A percentile compares a stretch with the other conserved stretches of the same genome.
phyloP scores from a whole-genome alignment of 352 stramenopile species.

The Globisporangium rhizosaccharum region DNA sequence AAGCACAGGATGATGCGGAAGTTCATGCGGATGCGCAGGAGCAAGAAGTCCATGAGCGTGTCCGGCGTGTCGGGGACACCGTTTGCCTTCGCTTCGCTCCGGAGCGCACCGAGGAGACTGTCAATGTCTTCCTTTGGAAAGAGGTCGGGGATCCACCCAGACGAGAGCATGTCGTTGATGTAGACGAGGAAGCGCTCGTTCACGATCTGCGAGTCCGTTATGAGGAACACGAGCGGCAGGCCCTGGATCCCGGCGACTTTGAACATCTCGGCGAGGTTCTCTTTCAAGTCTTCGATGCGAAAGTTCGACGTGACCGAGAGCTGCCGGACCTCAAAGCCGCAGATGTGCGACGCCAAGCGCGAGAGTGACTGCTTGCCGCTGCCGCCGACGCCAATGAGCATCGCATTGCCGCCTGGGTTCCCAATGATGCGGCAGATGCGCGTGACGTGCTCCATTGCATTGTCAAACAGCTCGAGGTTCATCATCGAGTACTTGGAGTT shows the following conservation, averaged over 20 bases:
- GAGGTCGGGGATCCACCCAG: slow-evolving; percentile 95
- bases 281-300: slow-evolving; percentile 95
- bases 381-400: slow-evolving; percentile 97
- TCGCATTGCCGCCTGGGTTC: slow-evolving; percentile 94
- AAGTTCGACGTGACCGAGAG: slow-evolving; percentile 95
- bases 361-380: slow-evolving; percentile 96
- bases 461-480: slow-evolving; percentile 97
- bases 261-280: slow-evolving; percentile 96
- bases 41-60: slow-evolving; percentile 94
- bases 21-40: slow-evolving; percentile 91
- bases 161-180: slow-evolving; percentile 97
- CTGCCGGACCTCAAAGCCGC: slow-evolving; percentile 94
- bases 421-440: slow-evolving; percentile 96
- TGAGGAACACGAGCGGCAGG: slow-evolving; percentile 94
- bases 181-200: slow-evolving; percentile 98
- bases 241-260: slow-evolving; percentile 93
- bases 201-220: slow-evolving; percentile 98
- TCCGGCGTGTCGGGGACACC: slow-evolving; percentile 92
- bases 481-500: slow-evolving; percentile 98
- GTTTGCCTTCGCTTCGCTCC: slow-evolving; percentile 94
- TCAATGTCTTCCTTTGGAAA: slow-evolving; percentile 97
- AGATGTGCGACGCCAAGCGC: slow-evolving; percentile 95
- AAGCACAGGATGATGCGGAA: slow-evolving; percentile 98
- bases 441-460: slow-evolving; percentile 96
- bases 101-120: slow-evolving; percentile 83